Evolutionary conservation across 306 rosid species (phyloP).

Genomic region (Prinsepia uniflora): DNA sequence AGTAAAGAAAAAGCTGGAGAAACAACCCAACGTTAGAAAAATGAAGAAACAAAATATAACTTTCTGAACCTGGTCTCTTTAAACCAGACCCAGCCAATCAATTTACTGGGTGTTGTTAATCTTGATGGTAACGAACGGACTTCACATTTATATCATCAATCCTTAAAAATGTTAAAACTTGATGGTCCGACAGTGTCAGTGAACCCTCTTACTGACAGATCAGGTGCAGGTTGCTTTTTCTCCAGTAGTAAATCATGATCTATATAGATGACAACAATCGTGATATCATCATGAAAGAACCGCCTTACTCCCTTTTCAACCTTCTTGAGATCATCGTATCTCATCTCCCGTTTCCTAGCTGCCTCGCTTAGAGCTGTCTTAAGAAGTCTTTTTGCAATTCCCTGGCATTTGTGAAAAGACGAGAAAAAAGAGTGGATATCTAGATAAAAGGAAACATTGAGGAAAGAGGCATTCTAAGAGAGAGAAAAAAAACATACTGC

Average conservation of each 20-base stretch:
- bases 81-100: constrained; percentile 30
- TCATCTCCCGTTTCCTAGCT: constrained; percentile 63
- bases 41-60: constrained; percentile 31
- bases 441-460: neutral
- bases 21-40: constrained; percentile 56
- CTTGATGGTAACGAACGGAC: constrained; percentile 3
- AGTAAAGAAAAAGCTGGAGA: constrained; percentile 28
- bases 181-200: constrained; percentile 63
- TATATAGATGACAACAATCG: constrained; percentile 65
- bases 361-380: constrained; percentile 65
- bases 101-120: constrained; percentile 25
- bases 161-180: constrained; percentile 47
- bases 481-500: constrained; percentile 40
- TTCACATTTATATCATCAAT: constrained; percentile 42
- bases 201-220: constrained; percentile 70
- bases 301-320: constrained; percentile 67
- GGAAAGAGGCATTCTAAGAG: neutral
- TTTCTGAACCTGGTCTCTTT: constrained; percentile 32
- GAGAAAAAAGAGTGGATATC: neutral
- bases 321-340: constrained; percentile 65
- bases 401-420: constrained; percentile 40
- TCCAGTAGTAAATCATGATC: constrained; percentile 58
- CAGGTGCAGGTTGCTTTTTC: constrained; percentile 46
- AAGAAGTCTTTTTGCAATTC: constrained; percentile 68
- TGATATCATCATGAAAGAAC: constrained; percentile 72